A percentile compares a stretch with the other conserved stretches of the same genome.
These are phyloP conservation scores for Aspergillus conjunctus DNA, from an alignment of 495 filamentous ascomycete species.

Conservation along the genomic window DNA sequence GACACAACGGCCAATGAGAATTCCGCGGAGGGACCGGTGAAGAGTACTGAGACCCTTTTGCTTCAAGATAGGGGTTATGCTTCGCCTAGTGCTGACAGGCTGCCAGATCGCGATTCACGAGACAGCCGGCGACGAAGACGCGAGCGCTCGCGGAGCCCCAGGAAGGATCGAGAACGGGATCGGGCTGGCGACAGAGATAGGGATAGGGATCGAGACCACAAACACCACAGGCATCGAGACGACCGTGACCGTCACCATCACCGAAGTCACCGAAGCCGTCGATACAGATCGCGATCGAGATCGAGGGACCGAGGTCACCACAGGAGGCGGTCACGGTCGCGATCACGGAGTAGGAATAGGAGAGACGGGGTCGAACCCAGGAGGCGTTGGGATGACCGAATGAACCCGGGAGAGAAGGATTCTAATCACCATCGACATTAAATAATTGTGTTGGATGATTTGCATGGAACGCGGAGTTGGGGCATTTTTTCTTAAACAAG, in stretches of 20 bases:
- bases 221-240: slow-evolving; percentile 39
- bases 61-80: slow-evolving; percentile 20
- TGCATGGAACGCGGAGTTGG: slow-evolving; percentile 11
- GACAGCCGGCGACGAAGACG: slow-evolving; percentile 32
- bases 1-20: slow-evolving; percentile 39
- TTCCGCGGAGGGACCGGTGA: slow-evolving; percentile 14
- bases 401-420: slow-evolving; percentile 33
- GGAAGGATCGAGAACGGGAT: slow-evolving; percentile 34
- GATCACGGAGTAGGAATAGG: slow-evolving; percentile 38
- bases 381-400: slow-evolving; percentile 32
- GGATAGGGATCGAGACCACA: slow-evolving; percentile 40
- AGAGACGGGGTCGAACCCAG: slow-evolving; percentile 29
- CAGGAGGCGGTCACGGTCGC: slow-evolving; percentile 32
- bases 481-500: slow-evolving; percentile 16
- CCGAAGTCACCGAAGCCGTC: slow-evolving; percentile 40
- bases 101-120: slow-evolving; percentile 21
- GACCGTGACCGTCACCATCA: slow-evolving; percentile 35
- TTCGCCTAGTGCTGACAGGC: slow-evolving; percentile 14
- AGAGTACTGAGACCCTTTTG: slow-evolving; percentile 31
- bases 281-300: slow-evolving; percentile 37
- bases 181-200: slow-evolving; percentile 31
- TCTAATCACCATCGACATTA: slow-evolving; percentile 26
- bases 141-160: slow-evolving; percentile 40
- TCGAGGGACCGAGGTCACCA: slow-evolving; percentile 29
- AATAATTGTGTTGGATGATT: not conserved